Percentiles rank a stretch among this genome's conserved stretches.
Conservation (phyloP, 2,329 filamentous ascomycete genomes). For the Cytospora chrysosperma region DNA sequence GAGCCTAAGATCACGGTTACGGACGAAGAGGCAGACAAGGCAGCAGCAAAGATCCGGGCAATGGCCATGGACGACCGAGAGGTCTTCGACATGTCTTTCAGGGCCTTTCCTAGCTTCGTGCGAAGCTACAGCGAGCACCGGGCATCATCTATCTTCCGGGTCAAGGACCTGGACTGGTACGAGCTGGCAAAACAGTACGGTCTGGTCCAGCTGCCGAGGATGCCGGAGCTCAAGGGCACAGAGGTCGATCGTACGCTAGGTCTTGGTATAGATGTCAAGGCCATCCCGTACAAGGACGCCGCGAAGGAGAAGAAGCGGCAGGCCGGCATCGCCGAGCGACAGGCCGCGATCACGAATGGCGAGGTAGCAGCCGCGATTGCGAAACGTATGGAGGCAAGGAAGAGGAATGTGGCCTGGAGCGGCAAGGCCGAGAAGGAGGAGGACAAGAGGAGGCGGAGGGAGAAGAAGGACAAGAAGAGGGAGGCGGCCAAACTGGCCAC, state of each 20-base stretch:
- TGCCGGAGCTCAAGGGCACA: slow-evolving; percentile 84
- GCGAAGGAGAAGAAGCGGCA: slow-evolving; percentile 64
- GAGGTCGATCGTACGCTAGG: slow-evolving; percentile 65
- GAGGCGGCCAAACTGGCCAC: slow-evolving; percentile 62
- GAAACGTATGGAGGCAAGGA: slow-evolving; percentile 50
- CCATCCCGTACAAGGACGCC: slow-evolving; percentile 71
- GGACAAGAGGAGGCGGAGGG: slow-evolving; percentile 44
- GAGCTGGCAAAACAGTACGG: slow-evolving; percentile 83
- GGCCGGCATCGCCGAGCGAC: slow-evolving; percentile 52
- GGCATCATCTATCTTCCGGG: slow-evolving; percentile 85
- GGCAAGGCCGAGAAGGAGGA: slow-evolving; percentile 66
- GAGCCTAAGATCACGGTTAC: slow-evolving; percentile 57
- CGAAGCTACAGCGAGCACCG: slow-evolving; percentile 89
- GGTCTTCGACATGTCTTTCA: slow-evolving; percentile 83
- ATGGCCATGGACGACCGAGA: slow-evolving; percentile 57
- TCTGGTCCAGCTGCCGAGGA: slow-evolving; percentile 80
- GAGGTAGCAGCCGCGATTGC: slow-evolving; percentile 40
- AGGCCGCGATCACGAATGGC: slow-evolving; percentile 40
- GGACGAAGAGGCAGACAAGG: slow-evolving; percentile 56
- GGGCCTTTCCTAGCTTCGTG: slow-evolving; percentile 91
- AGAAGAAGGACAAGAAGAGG: slow-evolving; percentile 39
- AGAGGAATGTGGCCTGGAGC: slow-evolving; percentile 71
- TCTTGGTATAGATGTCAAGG: slow-evolving; percentile 64
- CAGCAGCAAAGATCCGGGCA: slow-evolving; percentile 31
- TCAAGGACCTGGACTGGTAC: slow-evolving; percentile 79